Conservation (phyloP, 2,329 filamentous ascomycete genomes). For the Talaromyces sp. region DNA sequence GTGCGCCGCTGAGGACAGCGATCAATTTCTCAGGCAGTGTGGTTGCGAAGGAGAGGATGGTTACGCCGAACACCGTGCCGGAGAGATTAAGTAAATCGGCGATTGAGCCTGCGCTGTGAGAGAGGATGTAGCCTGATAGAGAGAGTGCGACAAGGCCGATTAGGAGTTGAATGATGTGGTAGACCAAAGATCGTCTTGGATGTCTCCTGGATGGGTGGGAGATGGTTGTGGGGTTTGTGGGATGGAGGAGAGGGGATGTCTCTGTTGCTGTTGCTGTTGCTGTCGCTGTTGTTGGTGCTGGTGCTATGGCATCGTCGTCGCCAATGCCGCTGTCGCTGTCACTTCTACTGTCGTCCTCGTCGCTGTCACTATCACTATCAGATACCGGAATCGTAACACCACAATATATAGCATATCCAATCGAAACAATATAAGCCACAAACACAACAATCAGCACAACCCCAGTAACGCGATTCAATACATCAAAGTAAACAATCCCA, state of each 20-base stretch:
- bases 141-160: slow-evolving; percentile 47
- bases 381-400: slow-evolving; percentile 46
- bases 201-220: neutral
- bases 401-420: slow-evolving; percentile 48
- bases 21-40: slow-evolving; percentile 57
- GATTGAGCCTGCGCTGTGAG: slow-evolving; percentile 46
- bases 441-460: slow-evolving; percentile 46
- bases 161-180: slow-evolving; percentile 46
- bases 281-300: slow-evolving; percentile 27
- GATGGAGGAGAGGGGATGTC: neutral
- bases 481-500: slow-evolving; percentile 35
- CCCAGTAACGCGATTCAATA: slow-evolving; percentile 39
- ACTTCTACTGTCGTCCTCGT: slow-evolving; percentile 30
- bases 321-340: slow-evolving; percentile 32
- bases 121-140: slow-evolving; percentile 51
- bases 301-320: slow-evolving; percentile 21
- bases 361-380: slow-evolving; percentile 45
- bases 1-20: slow-evolving; percentile 49
- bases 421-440: slow-evolving; percentile 45
- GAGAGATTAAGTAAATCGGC: slow-evolving; percentile 46
- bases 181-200: slow-evolving; percentile 27
- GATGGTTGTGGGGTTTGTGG: neutral
- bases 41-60: slow-evolving; percentile 53
- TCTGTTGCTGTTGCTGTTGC: slow-evolving; percentile 22
- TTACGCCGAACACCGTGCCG: slow-evolving; percentile 49